Base-by-base conservation (phyloP, 768 basidiomycete genomes). In the Tulasnella sp. region DNA sequence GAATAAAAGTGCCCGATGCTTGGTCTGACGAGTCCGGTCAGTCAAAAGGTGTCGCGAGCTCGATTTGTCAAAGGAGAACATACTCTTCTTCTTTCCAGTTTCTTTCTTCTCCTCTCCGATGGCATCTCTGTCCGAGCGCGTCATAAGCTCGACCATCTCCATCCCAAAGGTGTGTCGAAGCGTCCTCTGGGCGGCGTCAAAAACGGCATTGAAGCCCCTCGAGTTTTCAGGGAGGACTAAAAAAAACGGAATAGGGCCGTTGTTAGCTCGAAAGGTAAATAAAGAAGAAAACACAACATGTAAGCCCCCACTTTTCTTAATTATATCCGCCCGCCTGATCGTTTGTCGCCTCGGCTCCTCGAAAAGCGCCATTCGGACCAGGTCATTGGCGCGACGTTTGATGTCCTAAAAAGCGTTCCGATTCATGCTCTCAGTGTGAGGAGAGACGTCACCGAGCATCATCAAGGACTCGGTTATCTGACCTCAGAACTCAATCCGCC, bases 311-410 rank as follows among this genome's bases (percentile, higher is more conserved):
- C 96, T 91, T 88, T 94, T 94, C 86, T 96, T 96, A 52, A 88
- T 90, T 74, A 97, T 93, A 56, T 97, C 95, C n/a, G 96, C 93
- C 56, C 94, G 88, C 48, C 89, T 89, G 74, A 98, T 85, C 2
- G 91, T 88, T 16, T 86, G 84, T 75, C 94, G 88, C 83, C 88
- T 90, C 77, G 93, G 90, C 84, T 97, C 95, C 6, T 87, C 88
- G 84, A 96, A 97, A 58, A 98, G 87, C 2, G 95, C 94, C 34
- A 95, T 88, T 24, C 95, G 89, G 14, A 93, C 93, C 42, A 97
- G 88, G 75, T 92, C 90, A 74, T 89, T 87, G 0, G 93, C 93
- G 84, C 90, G 91, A 75, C 89, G 88, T n/a, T 87, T 86, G 34
- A 91, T 82, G 27, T 92, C 90, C 94, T 96, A 21, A 19, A 24